Percentiles rank a stretch among this genome's conserved stretches.
Evolutionary conservation across 2,329 filamentous ascomycete species (phyloP).

Genomic region (Zymoseptoria tritici): DNA sequence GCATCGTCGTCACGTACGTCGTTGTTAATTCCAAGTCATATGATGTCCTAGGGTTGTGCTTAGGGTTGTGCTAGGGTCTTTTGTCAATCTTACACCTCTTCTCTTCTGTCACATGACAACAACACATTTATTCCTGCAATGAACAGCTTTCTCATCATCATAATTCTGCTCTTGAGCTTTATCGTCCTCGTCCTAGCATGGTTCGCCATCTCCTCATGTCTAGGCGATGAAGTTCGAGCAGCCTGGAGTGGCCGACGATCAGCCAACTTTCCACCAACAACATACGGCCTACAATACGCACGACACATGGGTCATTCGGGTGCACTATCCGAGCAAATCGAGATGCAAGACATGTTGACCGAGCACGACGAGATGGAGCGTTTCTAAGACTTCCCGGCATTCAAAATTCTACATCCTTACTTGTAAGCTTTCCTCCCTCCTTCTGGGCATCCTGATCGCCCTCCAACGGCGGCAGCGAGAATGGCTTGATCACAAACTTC

Average conservation of each 20-base stretch:
- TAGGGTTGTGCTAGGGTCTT: not conserved
- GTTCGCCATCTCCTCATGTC: conserved; percentile 48
- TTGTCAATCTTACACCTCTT: not conserved
- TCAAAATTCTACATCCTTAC: conserved; percentile 71
- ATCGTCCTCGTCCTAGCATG: conserved; percentile 33
- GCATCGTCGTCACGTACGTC: not conserved
- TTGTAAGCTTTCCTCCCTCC: conserved; percentile 42
- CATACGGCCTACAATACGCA: conserved; percentile 51
- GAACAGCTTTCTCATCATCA: conserved; percentile 16
- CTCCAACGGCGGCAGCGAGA: conserved; percentile 78
- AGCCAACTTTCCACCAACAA: conserved; percentile 28
- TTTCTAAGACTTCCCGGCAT: not conserved
- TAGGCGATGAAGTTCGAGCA: conserved; percentile 47
- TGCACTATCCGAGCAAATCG: conserved; percentile 54
- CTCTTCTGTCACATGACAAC: not conserved
- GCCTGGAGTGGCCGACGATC: conserved; percentile 36
- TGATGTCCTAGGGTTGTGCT: not conserved
- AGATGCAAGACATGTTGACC: conserved; percentile 54
- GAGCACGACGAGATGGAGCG: conserved; percentile 5
- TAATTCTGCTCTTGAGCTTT: conserved; percentile 19
- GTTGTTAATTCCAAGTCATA: not conserved
- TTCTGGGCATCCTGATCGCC: conserved; percentile 61
- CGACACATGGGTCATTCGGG: conserved; percentile 48
- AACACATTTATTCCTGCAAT: conserved; percentile 3
- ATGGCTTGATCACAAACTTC: conserved; percentile 79